phyloP scores from a whole-genome alignment of 1,284 basidiomycete genomes.

The Prillingera fragicola region DNA sequence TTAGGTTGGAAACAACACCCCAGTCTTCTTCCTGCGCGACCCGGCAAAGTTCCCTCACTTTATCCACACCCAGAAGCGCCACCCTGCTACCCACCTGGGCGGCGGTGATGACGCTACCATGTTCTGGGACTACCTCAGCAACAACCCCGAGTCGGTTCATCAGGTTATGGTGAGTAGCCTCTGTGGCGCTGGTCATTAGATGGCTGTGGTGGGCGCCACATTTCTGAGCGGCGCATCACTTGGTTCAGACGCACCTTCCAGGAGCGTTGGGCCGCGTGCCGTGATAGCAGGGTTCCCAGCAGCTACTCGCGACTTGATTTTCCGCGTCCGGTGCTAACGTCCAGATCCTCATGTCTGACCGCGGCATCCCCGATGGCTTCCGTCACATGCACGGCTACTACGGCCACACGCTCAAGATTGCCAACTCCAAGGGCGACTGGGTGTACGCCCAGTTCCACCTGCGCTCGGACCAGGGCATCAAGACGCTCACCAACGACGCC shows the following conservation, averaged over 20 bases:
- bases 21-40: conserved; percentile 63
- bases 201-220: background rate
- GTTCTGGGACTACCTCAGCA: conserved; percentile 78
- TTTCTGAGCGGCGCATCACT: too few relatives aligned
- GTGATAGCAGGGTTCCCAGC: too few relatives aligned
- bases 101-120: conserved; percentile 44
- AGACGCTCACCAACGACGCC: conserved; percentile 51
- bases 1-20: too few relatives aligned
- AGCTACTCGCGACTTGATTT: too few relatives aligned
- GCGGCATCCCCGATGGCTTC: conserved; percentile 71
- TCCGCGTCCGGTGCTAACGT: background rate
- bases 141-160: conserved; percentile 86
- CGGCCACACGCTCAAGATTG: conserved; percentile 86
- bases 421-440: conserved; percentile 74
- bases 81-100: conserved; percentile 49
- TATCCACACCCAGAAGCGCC: conserved; percentile 88
- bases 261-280: background rate
- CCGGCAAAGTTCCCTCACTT: conserved; percentile 63
- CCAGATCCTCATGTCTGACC: conserved; percentile 55
- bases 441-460: conserved; percentile 78
- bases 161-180: conserved; percentile 60
- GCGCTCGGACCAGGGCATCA: conserved; percentile 68
- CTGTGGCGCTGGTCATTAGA: background rate
- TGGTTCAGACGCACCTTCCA: too few relatives aligned
- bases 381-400: conserved; percentile 83